A percentile compares a stretch with the other conserved stretches of the same genome.
These are phyloP conservation scores for Amanita inopinata DNA, from an alignment of 768 basidiomycete species.

Conservation along the genomic window DNA sequence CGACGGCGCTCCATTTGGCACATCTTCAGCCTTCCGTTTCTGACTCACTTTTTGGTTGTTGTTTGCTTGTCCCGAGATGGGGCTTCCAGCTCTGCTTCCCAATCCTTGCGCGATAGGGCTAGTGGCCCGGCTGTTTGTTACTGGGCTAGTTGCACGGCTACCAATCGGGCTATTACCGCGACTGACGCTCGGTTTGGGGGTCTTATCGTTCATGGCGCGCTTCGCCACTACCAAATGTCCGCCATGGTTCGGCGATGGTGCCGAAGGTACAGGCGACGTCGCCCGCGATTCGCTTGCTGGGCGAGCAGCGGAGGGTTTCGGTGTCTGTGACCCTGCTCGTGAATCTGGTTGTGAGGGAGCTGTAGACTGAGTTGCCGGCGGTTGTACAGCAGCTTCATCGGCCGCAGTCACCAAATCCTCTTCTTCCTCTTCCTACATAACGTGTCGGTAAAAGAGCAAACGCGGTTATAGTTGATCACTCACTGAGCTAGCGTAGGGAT, in stretches of 20 bases:
- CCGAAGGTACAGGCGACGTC: constrained; percentile 44
- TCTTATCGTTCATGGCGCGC: constrained; percentile 77
- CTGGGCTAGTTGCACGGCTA: constrained; percentile 46
- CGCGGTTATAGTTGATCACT: constrained; percentile 17
- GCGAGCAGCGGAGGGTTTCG: constrained; percentile 26
- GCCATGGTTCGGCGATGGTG: constrained; percentile 45
- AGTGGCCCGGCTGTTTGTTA: constrained; percentile 30
- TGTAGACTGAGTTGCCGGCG: constrained; percentile 36
- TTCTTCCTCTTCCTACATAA: constrained; percentile 62
- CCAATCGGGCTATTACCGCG: constrained; percentile 54
- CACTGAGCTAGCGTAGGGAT: constrained; percentile 76
- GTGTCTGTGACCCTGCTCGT: constrained; percentile 29
- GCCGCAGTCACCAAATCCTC: constrained; percentile 46
- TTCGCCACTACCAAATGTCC: constrained; percentile 77
- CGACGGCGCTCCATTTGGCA: constrained; percentile 16
- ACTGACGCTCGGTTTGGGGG: constrained; percentile 45
- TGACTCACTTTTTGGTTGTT: constrained; percentile 19
- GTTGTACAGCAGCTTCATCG: constrained; percentile 35
- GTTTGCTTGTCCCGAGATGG: constrained; percentile 16
- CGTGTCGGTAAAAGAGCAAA: constrained; percentile 9
- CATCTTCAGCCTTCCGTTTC: constrained; percentile 40
- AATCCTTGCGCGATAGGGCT: constrained; percentile 27
- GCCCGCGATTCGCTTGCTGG: constrained; percentile 41
- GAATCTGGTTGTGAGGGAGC: constrained; percentile 21
- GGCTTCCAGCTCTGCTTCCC: constrained; percentile 24